Percentiles rank a stretch among this genome's conserved stretches.
phyloP scores from a whole-genome alignment of 371 early-diverging fungal species.

The Syncephalastrum racemosum region DNA sequence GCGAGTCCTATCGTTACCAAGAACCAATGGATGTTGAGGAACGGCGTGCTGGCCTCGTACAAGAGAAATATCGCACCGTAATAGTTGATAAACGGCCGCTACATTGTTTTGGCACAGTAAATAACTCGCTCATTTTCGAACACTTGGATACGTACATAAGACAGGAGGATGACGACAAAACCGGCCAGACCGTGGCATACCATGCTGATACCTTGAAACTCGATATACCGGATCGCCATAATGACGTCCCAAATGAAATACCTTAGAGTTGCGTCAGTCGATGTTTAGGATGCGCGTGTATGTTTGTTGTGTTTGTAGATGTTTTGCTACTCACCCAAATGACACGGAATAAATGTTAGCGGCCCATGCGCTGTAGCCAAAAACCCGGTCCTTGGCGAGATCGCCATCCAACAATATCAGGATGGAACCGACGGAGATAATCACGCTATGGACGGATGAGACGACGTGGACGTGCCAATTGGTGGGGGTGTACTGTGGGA shows the following conservation, averaged over 20 bases:
- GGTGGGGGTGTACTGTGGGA: constrained; percentile 42
- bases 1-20: constrained; percentile 44
- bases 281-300: constrained; percentile 9
- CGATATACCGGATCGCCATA: constrained; percentile 66
- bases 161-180: constrained; percentile 71
- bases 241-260: constrained; percentile 93
- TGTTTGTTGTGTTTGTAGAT: not conserved
- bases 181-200: constrained; percentile 83
- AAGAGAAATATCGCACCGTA: constrained; percentile 87
- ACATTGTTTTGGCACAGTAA: not conserved
- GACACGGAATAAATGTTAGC: constrained; percentile 79
- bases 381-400: constrained; percentile 66
- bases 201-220: constrained; percentile 78
- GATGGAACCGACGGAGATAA: constrained; percentile 57
- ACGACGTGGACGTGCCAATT: constrained; percentile 81
- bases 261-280: constrained; percentile 28
- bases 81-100: constrained; percentile 84
- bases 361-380: constrained; percentile 73
- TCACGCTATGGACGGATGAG: constrained; percentile 57
- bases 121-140: not conserved
- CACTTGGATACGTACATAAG: constrained; percentile 62
- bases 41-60: constrained; percentile 90
- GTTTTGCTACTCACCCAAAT: constrained; percentile 80
- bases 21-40: constrained; percentile 94
- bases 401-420: constrained; percentile 63